Base-by-base conservation (phyloP, 2,329 filamentous ascomycete species). In the Aspergillus sp. region DNA sequence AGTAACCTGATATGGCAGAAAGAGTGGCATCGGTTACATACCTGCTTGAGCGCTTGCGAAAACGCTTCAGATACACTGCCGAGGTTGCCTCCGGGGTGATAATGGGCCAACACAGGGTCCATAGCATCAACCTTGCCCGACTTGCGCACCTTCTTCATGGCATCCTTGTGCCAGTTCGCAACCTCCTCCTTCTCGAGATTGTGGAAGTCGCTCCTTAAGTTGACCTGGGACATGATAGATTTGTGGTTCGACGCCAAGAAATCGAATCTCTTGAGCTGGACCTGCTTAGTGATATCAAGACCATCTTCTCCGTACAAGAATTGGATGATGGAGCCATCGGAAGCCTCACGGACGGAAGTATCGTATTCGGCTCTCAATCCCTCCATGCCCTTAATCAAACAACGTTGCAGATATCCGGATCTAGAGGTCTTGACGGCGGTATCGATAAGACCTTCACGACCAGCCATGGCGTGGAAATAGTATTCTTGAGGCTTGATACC, bases 381-480 rank as follows among this genome's bases (percentile, higher is more conserved):
- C 73, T 99, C 94, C 88, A 99, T 95, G 56, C 94, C 94, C 77
- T 99, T 99, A 76, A 99, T 95, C 57, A 99, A 81, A 80, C 94
- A 99, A 68, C 95, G 83, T 70, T 99, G 94, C 47, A 99, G 79
- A 68, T 99, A 99, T 55, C 94, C 95, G 24, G 94, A 97, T 67
- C 94, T 87, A 9, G 93, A 95, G 1, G 94, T 99, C 76, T 99
- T 99, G 71, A 99, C 94, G 58, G 94, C 94, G 17, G 94, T 99
- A 81, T 99, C 94, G 68, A 99, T 99, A 60, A 99, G 79, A 79
- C 94, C 94, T 80, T 99, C 95, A 76, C 94, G 85, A 63, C 95
- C 95, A 66, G 93, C 94, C 95, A 99, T 99, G 73, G 95, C 91
- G 82, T 99, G 94, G 79, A 99, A 99, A 72, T 93, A 99, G 72